phyloP scores from a whole-genome alignment of 768 basidiomycete genomes.

The Russula vinacea region DNA sequence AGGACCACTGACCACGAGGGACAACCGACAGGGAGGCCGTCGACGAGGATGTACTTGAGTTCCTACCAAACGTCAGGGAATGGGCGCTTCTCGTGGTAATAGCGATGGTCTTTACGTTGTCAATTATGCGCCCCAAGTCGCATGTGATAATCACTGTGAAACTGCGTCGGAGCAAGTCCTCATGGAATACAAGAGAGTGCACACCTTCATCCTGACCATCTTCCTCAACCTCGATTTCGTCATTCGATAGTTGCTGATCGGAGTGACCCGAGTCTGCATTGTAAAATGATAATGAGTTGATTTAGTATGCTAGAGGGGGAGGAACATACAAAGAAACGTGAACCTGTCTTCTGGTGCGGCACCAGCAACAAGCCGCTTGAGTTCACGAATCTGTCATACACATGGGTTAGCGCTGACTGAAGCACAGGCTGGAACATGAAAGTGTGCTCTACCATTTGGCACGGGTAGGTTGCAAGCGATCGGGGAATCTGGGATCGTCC shows the following conservation, averaged over 20 bases:
- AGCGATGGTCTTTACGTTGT: conserved; percentile 28
- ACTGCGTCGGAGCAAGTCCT: no score
- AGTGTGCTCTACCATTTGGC: conserved; percentile 21
- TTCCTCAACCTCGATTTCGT: conserved; percentile 27
- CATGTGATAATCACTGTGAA: conserved; percentile 20
- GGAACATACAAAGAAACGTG: conserved; percentile 33
- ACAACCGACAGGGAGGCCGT: conserved; percentile 26
- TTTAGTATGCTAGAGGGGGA: not conserved
- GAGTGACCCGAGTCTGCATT: conserved; percentile 32
- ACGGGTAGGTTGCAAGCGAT: conserved; percentile 22
- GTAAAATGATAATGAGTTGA: not conserved
- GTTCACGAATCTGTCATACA: conserved; percentile 25
- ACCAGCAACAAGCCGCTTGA: conserved; percentile 25
- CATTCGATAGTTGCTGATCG: conserved; percentile 23
- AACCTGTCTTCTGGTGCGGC: conserved; percentile 32
- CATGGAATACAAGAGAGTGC: not conserved
- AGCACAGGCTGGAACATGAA: not conserved
- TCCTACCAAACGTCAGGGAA: conserved; percentile 16
- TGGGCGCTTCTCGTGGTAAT: not conserved
- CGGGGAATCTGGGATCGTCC: conserved; percentile 13
- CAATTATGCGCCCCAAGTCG: conserved; percentile 29
- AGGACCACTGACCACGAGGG: conserved; percentile 20
- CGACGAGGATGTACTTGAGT: conserved; percentile 15
- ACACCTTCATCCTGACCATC: conserved; percentile 34
- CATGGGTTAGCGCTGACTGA: not conserved